Evolutionary conservation across 2,329 filamentous ascomycete species (phyloP), one percentile per base, ranked within the genome.

Genomic region (Verticillium klebahnii): DNA sequence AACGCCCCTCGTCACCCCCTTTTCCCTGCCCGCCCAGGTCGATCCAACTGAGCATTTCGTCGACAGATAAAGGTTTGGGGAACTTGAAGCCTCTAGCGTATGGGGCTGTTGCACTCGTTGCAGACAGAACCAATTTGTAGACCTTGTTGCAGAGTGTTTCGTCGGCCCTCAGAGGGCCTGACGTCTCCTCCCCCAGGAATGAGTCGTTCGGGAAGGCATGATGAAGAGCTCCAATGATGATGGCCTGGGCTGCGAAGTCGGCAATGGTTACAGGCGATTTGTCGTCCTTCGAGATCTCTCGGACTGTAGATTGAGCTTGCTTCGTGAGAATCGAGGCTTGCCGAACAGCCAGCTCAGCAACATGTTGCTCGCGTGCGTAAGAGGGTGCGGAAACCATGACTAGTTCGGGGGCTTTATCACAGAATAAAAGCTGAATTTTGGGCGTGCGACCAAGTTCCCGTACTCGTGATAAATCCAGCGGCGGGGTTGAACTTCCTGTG

Each of bases 191-290:
- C 9, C 34, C 34, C 2, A 36, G 2, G 7, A 36, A 36, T 1
- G 34, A 69, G 66, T 88, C 85, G 2, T 72, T 64, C 0, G 85
- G 85, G 66, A 85, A 88, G 56, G 72, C 77, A 32, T 73, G 71
- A 67, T 81, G 83, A 56, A 88, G 73, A 32, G 83, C 80, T 61
- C 76, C 77, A 67, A 87, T 87, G 67, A 89, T 78, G 39, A 88
- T 75, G 11, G 85, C 85, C 70, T 89, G 86, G 2, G 84, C 82
- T 50, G 84, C 85, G 68, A 88, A 88, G 69, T 89, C 86, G 63
- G 85, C 85, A 40, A 86, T 80, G 1, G 86, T 88, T 58, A 89
- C 86, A 29, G 86, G 86, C 0, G 81, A 82, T 57, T 78, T 74
- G 70, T 89, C 86, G 61, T 76, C 77, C 70, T 89, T 88, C 68